Conservation (phyloP, 2,329 filamentous ascomycete genomes). For the Aspergillus unguis region DNA sequence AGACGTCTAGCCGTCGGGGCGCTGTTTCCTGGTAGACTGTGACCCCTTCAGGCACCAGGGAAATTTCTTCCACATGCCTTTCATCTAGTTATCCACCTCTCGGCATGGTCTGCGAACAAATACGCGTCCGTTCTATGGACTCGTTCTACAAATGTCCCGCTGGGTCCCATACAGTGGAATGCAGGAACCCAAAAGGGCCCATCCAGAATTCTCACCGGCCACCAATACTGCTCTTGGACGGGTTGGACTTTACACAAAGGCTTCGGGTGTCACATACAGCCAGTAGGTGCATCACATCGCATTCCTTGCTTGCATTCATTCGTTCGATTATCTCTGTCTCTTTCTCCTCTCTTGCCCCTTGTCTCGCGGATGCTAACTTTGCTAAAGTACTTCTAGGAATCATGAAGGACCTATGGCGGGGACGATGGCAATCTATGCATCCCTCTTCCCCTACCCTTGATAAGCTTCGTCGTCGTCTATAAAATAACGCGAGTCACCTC, state of each 20-base stretch:
- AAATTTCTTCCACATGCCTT: conserved; percentile 4
- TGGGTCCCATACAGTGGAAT: conserved; percentile 12
- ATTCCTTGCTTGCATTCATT: conserved; percentile 12
- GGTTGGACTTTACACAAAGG: conserved; percentile 12
- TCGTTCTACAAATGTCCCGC: conserved; percentile 8
- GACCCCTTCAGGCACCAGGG: background rate
- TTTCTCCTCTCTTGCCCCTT: conserved; percentile 1
- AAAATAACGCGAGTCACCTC: conserved; percentile 1
- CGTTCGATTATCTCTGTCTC: conserved; percentile 6
- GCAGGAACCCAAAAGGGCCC: conserved; percentile 13
- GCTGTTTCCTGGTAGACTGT: no score
- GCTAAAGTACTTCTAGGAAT: conserved; percentile 7
- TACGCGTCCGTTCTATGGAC: background rate
- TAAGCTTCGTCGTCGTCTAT: background rate
- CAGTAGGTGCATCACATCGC: conserved; percentile 11
- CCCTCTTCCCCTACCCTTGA: background rate
- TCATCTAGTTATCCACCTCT: background rate
- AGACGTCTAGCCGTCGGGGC: background rate
- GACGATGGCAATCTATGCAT: background rate
- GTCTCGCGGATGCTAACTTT: conserved; percentile 10
- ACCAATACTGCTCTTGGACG: conserved; percentile 3
- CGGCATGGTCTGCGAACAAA: background rate
- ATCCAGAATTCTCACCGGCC: conserved; percentile 12
- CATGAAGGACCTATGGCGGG: conserved; percentile 2
- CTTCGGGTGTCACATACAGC: conserved; percentile 12